phyloP scores from a whole-genome alignment of 2,329 filamentous ascomycete species.

The Amesomyces nigricolor region DNA sequence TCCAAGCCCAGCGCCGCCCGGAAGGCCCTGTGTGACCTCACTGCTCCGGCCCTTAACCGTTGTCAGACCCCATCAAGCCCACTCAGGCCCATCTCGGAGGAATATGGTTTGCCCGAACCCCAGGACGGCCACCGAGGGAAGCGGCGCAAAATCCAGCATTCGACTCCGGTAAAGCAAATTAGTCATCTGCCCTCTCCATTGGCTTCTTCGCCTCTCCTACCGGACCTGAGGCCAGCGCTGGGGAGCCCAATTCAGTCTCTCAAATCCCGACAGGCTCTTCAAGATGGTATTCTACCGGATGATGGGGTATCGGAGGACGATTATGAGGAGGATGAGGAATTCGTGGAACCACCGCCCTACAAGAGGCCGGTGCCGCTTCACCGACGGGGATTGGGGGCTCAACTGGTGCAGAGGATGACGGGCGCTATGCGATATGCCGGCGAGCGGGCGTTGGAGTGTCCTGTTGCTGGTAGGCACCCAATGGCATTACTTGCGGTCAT shows the following conservation, averaged over 20 bases:
- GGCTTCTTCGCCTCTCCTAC: conserved; percentile 25
- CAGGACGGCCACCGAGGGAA: conserved; percentile 30
- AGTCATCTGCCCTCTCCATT: conserved; percentile 28
- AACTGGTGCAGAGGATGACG: conserved; percentile 37
- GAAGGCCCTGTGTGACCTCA: conserved; percentile 38
- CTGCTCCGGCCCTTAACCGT: conserved; percentile 36
- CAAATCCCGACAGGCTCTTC: conserved; percentile 22
- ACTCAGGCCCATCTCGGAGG: conserved; percentile 31
- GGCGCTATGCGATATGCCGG: conserved; percentile 35
- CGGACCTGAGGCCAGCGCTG: conserved; percentile 22
- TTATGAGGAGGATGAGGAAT: conserved; percentile 19
- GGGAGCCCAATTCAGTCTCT: conserved; percentile 38
- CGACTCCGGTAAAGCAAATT: conserved; percentile 36
- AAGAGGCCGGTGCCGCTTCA: conserved; percentile 31
- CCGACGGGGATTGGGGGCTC: conserved; percentile 34
- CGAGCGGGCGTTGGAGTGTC: conserved; percentile 32
- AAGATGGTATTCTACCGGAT: conserved; percentile 30
- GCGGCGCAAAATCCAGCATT: conserved; percentile 35
- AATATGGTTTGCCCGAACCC: conserved; percentile 24
- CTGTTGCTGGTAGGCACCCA: conserved; percentile 28
- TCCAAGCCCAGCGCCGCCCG: conserved; percentile 36
- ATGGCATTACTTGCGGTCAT: background rate
- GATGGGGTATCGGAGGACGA: conserved; percentile 33
- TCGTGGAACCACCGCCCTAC: conserved; percentile 13
- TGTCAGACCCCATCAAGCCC: conserved; percentile 39